These are phyloP conservation scores for Xylariaceae sp. DNA, from an alignment of 2,329 filamentous ascomycete genomes.

Conservation along the genomic window DNA sequence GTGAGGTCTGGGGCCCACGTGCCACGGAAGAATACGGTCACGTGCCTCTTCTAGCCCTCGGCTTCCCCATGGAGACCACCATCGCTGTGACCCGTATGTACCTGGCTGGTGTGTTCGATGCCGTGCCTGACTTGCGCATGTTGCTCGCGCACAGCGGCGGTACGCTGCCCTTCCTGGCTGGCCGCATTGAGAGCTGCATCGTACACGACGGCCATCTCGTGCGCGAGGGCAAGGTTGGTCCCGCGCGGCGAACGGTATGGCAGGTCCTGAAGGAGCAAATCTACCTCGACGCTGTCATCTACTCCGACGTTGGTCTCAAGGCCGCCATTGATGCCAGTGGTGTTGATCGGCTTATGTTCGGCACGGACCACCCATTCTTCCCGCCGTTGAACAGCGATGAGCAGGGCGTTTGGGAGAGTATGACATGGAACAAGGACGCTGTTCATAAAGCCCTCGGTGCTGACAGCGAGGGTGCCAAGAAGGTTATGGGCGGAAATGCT, in stretches of 20 bases:
- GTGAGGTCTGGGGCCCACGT: conserved; percentile 70
- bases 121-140: conserved; percentile 62
- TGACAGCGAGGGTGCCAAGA: conserved; percentile 25
- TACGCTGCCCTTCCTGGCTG: conserved; percentile 81
- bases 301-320: conserved; percentile 67
- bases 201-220: conserved; percentile 74
- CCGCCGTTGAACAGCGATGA: conserved; percentile 63
- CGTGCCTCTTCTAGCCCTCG: conserved; percentile 77
- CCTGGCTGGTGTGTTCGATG: conserved; percentile 78
- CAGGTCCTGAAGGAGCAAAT: conserved; percentile 64
- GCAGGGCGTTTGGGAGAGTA: conserved; percentile 64
- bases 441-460: conserved; percentile 31
- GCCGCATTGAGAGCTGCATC: conserved; percentile 82
- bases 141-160: conserved; percentile 85
- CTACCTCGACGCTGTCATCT: conserved; percentile 82
- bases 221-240: conserved; percentile 50
- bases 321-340: conserved; percentile 61
- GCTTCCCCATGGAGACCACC: conserved; percentile 89
- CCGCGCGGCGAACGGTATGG: conserved; percentile 48
- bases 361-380: conserved; percentile 80
- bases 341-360: conserved; percentile 70
- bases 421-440: conserved; percentile 48
- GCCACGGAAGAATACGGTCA: conserved; percentile 70
- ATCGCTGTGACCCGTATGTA: conserved; percentile 86
- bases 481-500: conserved; percentile 33